Base-by-base conservation (phyloP, 2,329 filamentous ascomycete species). In the Zarea fungicola region DNA sequence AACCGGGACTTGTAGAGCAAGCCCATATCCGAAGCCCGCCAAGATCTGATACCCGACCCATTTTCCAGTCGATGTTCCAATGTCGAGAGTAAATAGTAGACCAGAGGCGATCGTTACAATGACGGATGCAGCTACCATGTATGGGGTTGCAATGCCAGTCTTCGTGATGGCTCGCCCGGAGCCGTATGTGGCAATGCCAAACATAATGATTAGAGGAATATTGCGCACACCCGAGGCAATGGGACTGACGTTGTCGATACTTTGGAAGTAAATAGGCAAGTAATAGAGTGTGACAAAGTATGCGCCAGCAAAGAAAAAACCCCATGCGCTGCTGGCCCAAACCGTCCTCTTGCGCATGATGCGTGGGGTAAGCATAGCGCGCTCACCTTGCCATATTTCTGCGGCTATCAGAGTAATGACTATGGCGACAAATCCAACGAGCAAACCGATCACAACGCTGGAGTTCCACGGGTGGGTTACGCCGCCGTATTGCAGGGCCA, bases 31-130 rank as follows among this genome's bases (percentile, higher is more conserved):
- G 6, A 69, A 56, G 7, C 72, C 72, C 18, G 59, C 59, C 4
- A 75, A 50, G 11, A 74, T 57, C 55, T 75, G 70, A 50, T 71
- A 75, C 3, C 69, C 70, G 21, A 74, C 67, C 70, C 71, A 74
- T 23, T 60, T 58, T 9, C 54, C 63, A 0, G 58, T 55, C 10
- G 57, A 42, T 14, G 64, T 62, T 19, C 55, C 49, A 14, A 62
- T 51, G 13, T 60, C 56, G 3, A 69, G 56, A 9, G 61, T 63
- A 43, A 65, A 67, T 9, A 68, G 50, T 10, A 67, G 50, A 4
- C 66, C 65, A n/a, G 59, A 55, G 6, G 60, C 62, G 5, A 67
- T 46, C 3, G 63, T 63, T 16, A 64, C 57, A 49, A 73, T 57
- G 0, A 58, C 63, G 5, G 56, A 57, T 2, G 69, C 68, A 13